Percentiles rank a stretch among this genome's conserved stretches.
Evolutionary conservation across 2,329 filamentous ascomycete species (phyloP).

Genomic region (Chaetomium sp.): DNA sequence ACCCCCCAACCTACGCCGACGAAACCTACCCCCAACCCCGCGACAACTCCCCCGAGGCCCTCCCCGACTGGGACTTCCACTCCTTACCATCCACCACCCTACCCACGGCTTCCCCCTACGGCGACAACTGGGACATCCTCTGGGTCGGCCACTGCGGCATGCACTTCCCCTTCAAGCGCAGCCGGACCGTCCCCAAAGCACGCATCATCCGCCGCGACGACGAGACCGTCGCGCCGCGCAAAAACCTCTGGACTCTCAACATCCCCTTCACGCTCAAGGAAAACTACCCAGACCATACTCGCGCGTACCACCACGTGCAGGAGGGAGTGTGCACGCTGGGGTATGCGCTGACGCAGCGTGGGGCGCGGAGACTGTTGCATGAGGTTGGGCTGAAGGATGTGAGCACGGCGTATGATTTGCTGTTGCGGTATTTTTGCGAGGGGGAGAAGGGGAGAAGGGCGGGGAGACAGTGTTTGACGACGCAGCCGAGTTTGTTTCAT

Average conservation of each 20-base stretch:
- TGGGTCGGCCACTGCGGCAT: slow-evolving; percentile 43
- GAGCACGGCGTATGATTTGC: slow-evolving; percentile 33
- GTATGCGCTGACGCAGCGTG: slow-evolving; percentile 37
- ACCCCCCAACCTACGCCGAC: slow-evolving; percentile 18
- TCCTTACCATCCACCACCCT: slow-evolving; percentile 16
- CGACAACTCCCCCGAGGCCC: neutral
- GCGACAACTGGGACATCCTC: slow-evolving; percentile 44
- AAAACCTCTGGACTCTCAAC: slow-evolving; percentile 29
- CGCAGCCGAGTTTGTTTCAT: slow-evolving; percentile 40
- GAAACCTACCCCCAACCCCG: slow-evolving; percentile 24
- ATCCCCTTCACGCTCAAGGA: slow-evolving; percentile 29
- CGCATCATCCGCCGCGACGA: slow-evolving; percentile 30
- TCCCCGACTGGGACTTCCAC: slow-evolving; percentile 18
- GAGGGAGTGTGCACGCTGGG: slow-evolving; percentile 36
- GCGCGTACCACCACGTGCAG: slow-evolving; percentile 36
- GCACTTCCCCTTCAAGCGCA: slow-evolving; percentile 23
- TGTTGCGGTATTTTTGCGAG: slow-evolving; percentile 38
- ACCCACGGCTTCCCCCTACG: slow-evolving; percentile 36
- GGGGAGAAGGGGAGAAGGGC: slow-evolving; percentile 27
- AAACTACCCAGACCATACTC: slow-evolving; percentile 35
- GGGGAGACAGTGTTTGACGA: slow-evolving; percentile 35
- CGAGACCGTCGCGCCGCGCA: slow-evolving; percentile 29
- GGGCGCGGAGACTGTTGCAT: slow-evolving; percentile 34
- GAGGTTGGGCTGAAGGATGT: slow-evolving; percentile 35
- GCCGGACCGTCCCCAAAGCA: slow-evolving; percentile 23